Evolutionary conservation across 345 rosid genomes (phyloP).

Genomic region (Brassica nigra): DNA sequence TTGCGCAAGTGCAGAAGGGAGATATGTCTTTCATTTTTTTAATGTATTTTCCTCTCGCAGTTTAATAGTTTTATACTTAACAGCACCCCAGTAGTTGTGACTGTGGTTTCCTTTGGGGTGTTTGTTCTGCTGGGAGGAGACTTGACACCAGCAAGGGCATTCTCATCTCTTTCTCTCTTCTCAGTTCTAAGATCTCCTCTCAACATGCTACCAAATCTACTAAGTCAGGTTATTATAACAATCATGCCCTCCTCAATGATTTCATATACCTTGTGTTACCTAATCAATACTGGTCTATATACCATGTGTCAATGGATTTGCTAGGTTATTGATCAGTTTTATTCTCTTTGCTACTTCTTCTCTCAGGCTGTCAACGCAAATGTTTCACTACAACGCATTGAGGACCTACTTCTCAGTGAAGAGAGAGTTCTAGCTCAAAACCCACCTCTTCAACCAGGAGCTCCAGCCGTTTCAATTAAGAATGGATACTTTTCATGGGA

Average conservation of each 20-base stretch:
- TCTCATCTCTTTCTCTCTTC: conserved; percentile 92
- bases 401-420: conserved; percentile 81
- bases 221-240: conserved; percentile 67
- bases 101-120: conserved; percentile 83
- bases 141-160: conserved; percentile 91
- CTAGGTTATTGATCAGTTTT: background rate
- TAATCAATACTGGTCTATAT: background rate
- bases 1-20: background rate
- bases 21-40: background rate
- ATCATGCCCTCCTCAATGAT: background rate
- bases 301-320: background rate
- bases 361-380: conserved; percentile 85
- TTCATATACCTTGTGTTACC: background rate
- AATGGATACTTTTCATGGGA: conserved; percentile 91
- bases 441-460: conserved; percentile 71
- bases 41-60: conserved; percentile 51
- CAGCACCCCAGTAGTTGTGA: conserved; percentile 85
- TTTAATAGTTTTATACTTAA: conserved; percentile 78
- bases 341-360: conserved; percentile 18
- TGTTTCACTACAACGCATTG: conserved; percentile 85
- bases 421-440: conserved; percentile 75
- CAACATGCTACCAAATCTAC: conserved; percentile 79
- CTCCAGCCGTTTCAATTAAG: conserved; percentile 81
- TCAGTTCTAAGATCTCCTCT: conserved; percentile 78
- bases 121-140: conserved; percentile 94